Percentiles rank a stretch among this genome's conserved stretches.
These are phyloP conservation scores for Rubia tinctorum DNA, from an alignment of 305 asterid genomes.

Conservation along the genomic window DNA sequence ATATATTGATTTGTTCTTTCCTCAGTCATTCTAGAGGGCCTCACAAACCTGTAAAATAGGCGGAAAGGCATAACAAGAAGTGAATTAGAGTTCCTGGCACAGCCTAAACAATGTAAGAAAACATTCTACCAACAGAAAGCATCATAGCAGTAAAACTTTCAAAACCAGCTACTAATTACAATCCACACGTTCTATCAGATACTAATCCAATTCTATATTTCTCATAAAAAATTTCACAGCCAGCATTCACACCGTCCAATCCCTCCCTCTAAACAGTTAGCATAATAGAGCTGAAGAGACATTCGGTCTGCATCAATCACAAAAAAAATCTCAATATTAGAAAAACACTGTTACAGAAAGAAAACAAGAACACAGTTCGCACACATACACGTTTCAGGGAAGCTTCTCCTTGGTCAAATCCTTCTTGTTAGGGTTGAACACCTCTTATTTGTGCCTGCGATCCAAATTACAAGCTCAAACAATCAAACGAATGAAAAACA, in stretches of 20 bases:
- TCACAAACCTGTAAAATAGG: constrained; percentile 67
- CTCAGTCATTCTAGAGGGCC: constrained; percentile 85
- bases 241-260: background rate
- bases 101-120: background rate
- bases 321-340: constrained; percentile 6
- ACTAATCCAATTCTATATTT: background rate
- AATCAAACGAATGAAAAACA: background rate
- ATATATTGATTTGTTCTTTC: constrained; percentile 66
- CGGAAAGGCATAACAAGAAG: constrained; percentile 6
- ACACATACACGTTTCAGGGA: constrained; percentile 78
- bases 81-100: background rate
- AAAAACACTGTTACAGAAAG: background rate
- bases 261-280: background rate
- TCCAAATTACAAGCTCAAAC: background rate
- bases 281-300: constrained; percentile 70
- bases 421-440: constrained; percentile 82
- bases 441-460: constrained; percentile 70
- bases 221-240: background rate
- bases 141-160: background rate
- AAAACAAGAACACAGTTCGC: background rate
- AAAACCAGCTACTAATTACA: background rate
- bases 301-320: constrained; percentile 58
- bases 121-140: background rate
- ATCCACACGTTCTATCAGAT: background rate
- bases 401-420: constrained; percentile 76